A percentile compares a stretch with the other conserved stretches of the same genome.
Conservation (phyloP, 1,284 basidiomycete species). For the Pseudozyma sp. region DNA sequence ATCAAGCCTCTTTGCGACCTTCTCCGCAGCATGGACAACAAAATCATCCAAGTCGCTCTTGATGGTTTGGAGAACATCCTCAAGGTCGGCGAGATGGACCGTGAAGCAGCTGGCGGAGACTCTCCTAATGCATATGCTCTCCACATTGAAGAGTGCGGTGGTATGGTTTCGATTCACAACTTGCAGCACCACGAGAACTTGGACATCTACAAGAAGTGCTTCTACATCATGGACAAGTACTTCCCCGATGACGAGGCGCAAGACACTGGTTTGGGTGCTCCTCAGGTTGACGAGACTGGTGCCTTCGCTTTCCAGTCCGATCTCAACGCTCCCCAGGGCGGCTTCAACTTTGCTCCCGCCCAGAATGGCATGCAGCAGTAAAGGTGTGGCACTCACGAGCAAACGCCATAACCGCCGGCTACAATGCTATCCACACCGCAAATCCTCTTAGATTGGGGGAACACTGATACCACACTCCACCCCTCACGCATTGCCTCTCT, state of each 20-base stretch:
- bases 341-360: constrained; percentile 65
- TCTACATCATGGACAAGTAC: constrained; percentile 79
- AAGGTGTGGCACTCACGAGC: neutral
- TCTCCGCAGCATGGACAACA: constrained; percentile 98
- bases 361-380: constrained; percentile 62
- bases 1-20: constrained; percentile 98
- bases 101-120: constrained; percentile 83
- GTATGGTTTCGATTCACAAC: constrained; percentile 96
- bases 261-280: constrained; percentile 78
- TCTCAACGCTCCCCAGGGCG: constrained; percentile 65
- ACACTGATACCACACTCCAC: constrained; percentile 22
- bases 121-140: constrained; percentile 92
- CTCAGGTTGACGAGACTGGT: constrained; percentile 86
- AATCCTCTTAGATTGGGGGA: neutral
- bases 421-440: neutral
- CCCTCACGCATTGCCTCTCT: too few species aligned
- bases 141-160: constrained; percentile 94
- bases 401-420: too few species aligned
- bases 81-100: constrained; percentile 98
- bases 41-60: constrained; percentile 97
- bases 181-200: constrained; percentile 99
- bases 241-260: constrained; percentile 71
- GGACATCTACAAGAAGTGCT: constrained; percentile 99
- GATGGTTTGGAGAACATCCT: constrained; percentile 99
- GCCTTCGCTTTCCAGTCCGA: constrained; percentile 79